Conservation (phyloP, 2,329 filamentous ascomycete genomes). For the Lasiodiplodia sp. region DNA sequence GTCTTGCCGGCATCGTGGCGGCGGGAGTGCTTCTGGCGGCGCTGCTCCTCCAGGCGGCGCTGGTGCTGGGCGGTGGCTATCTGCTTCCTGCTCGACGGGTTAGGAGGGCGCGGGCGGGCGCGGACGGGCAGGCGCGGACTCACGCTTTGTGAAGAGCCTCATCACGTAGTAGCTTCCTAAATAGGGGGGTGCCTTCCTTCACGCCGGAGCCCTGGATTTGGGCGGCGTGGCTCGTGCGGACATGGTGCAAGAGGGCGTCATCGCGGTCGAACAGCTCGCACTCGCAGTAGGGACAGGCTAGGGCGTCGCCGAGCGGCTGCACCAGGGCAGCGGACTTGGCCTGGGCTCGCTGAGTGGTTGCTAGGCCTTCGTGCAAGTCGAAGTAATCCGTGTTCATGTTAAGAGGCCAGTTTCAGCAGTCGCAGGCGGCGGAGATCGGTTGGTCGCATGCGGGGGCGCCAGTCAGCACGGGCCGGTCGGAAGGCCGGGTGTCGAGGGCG, state of each 20-base stretch:
- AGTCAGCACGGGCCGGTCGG: conserved; percentile 14
- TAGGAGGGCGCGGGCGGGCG: conserved; percentile 13
- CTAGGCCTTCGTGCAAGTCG: conserved; percentile 9
- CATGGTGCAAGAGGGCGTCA: conserved; percentile 40
- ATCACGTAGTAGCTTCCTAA: conserved; percentile 37
- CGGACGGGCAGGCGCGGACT: conserved; percentile 32
- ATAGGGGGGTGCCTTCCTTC: conserved; percentile 32
- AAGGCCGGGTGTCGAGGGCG: conserved; percentile 7
- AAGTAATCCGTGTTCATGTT: conserved; percentile 29
- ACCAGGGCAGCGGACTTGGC: conserved; percentile 10
- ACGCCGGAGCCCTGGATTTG: conserved; percentile 34
- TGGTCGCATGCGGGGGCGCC: conserved; percentile 20
- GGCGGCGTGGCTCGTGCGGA: conserved; percentile 38
- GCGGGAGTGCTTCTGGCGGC: conserved; percentile 36
- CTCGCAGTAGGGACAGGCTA: conserved; percentile 41
- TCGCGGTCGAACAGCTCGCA: conserved; percentile 41
- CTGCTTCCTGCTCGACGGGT: conserved; percentile 6
- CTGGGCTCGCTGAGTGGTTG: conserved; percentile 19
- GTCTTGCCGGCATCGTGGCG: conserved; percentile 33
- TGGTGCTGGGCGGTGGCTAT: conserved; percentile 18
- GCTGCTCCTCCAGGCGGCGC: conserved; percentile 33
- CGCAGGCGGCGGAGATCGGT: conserved; percentile 11
- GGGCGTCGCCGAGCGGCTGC: conserved; percentile 6
- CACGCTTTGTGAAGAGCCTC: conserved; percentile 37
- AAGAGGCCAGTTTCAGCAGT: conserved; percentile 19